These are phyloP conservation scores for Psilocybe cyanescens DNA, from an alignment of 768 basidiomycete species.

Conservation along the genomic window DNA sequence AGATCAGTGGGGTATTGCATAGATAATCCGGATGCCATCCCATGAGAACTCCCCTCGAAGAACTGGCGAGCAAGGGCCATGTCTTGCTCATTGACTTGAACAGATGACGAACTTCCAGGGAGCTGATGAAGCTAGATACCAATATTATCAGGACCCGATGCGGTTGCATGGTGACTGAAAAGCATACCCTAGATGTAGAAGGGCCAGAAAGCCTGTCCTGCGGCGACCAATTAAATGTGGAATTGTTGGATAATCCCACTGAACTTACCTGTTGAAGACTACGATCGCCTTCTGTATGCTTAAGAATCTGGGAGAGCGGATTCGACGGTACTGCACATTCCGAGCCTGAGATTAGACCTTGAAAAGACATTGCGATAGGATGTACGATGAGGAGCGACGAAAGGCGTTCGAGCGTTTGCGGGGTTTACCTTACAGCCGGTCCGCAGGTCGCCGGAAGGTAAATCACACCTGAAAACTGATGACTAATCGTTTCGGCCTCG, in stretches of 20 bases:
- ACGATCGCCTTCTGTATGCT: slow-evolving; percentile 87
- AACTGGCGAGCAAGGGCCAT: slow-evolving; percentile 79
- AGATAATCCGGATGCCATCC: slow-evolving; percentile 36
- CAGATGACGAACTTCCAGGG: slow-evolving; percentile 54
- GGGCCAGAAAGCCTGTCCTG: slow-evolving; percentile 81
- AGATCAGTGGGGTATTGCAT: slow-evolving; percentile 34
- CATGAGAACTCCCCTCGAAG: slow-evolving; percentile 54
- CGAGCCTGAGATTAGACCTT: slow-evolving; percentile 82
- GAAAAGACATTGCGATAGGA: slow-evolving; percentile 62
- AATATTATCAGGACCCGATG: background rate
- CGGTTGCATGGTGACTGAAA: background rate
- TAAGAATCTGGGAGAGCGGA: slow-evolving; percentile 86
- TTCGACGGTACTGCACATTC: slow-evolving; percentile 88
- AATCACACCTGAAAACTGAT: slow-evolving; percentile 20
- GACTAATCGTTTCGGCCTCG: background rate
- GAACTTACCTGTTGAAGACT: slow-evolving; percentile 82
- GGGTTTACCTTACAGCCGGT: slow-evolving; percentile 27
- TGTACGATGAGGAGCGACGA: slow-evolving; percentile 9
- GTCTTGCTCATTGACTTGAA: slow-evolving; percentile 65
- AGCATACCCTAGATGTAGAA: slow-evolving; percentile 68
- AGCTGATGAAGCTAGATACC: slow-evolving; percentile 70
- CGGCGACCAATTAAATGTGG: slow-evolving; percentile 6
- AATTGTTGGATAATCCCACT: background rate
- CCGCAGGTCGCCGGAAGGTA: slow-evolving; percentile 28
- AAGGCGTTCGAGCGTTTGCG: slow-evolving; percentile 12